These are phyloP conservation scores for Phytophthora pisi DNA, from an alignment of 352 stramenopile genomes.

Conservation along the genomic window DNA sequence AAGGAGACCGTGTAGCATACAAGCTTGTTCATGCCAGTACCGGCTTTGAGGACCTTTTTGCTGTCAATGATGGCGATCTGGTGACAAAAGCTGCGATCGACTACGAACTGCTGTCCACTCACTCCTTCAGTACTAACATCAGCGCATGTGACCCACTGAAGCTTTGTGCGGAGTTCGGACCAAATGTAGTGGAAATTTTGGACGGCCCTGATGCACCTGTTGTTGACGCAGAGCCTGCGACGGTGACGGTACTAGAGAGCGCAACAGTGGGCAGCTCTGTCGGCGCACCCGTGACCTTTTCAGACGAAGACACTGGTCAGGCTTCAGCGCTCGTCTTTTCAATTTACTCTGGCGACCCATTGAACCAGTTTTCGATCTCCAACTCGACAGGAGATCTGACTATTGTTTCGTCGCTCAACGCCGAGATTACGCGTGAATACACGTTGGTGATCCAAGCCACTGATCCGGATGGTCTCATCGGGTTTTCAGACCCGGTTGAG, in stretches of 20 bases:
- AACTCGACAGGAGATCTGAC: slow-evolving; percentile 39
- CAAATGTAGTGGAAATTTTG: slow-evolving; percentile 41
- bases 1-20: slow-evolving; percentile 45
- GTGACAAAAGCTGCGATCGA: slow-evolving; percentile 29
- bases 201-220: slow-evolving; percentile 53
- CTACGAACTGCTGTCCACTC: slow-evolving; percentile 23
- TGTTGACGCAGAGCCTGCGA: slow-evolving; percentile 21
- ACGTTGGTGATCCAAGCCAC: slow-evolving; percentile 47
- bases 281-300: slow-evolving; percentile 35
- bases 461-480: slow-evolving; percentile 44
- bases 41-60: slow-evolving; percentile 27
- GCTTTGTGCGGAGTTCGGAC: slow-evolving; percentile 47
- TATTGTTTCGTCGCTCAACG: slow-evolving; percentile 39
- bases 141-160: slow-evolving; percentile 47
- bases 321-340: slow-evolving; percentile 45
- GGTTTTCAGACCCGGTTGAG: slow-evolving; percentile 44
- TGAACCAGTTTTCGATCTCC: slow-evolving; percentile 50
- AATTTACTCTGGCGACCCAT: slow-evolving; percentile 53
- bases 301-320: slow-evolving; percentile 57
- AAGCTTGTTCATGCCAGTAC: slow-evolving; percentile 10
- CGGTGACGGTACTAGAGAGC: slow-evolving; percentile 23
- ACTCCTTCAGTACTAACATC: slow-evolving; percentile 35
- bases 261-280: slow-evolving; percentile 20
- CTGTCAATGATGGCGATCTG: slow-evolving; percentile 13
- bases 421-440: slow-evolving; percentile 42